Base-by-base conservation (phyloP, 2,329 filamentous ascomycete species). In the Rutstroemia sp. region DNA sequence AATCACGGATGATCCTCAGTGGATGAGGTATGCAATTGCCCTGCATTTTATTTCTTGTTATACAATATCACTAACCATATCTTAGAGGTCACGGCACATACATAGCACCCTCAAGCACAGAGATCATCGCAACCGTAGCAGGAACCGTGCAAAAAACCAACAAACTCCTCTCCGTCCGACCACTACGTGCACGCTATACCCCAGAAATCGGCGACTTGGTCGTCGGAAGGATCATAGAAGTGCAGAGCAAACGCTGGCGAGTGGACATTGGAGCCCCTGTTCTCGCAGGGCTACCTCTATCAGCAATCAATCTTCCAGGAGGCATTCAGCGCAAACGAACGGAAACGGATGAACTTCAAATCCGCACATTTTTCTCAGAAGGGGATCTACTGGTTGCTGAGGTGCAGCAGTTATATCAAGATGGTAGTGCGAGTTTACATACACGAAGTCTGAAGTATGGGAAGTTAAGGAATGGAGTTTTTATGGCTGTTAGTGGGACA, bases 181-280 rank as follows among this genome's bases (percentile, higher is more conserved):
- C 94, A 6, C 79, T 99, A 3, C 89, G 92, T 60, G 92, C 94
- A 17, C 87, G 94, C 60, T 99, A 99, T 76, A 90, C 84, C 2
- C 94, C 94, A 34, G 92, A 96, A 72, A 96, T 99, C 59, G 94
- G 94, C 65, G 94, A 99, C 73, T 79, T 99, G 4, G 89, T 99
- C 2, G 86, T 99, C 14, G 94, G 94, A 39, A 84, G 94, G 61
- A 95, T 99, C 66, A 84, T 94, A 61, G 90, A 95, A 72, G 94
- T 99, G n/a, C 91, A 96, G 72, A 86, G 88, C 38, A 85, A 86
- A 71, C 84, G 92, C 51, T 99, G 94, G 94, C 90, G 89, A 66
- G 92, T 99, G 54, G 94, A 99, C 72, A 88, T 99, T 49, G 88
- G 89, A 51, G 90, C 89, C 23, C 86, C 90, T 0, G 83, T 95